Evolutionary conservation across 495 filamentous ascomycete genomes (phyloP), one percentile per base, ranked within the genome.

Genomic region (Aspergillus kassunensis): DNA sequence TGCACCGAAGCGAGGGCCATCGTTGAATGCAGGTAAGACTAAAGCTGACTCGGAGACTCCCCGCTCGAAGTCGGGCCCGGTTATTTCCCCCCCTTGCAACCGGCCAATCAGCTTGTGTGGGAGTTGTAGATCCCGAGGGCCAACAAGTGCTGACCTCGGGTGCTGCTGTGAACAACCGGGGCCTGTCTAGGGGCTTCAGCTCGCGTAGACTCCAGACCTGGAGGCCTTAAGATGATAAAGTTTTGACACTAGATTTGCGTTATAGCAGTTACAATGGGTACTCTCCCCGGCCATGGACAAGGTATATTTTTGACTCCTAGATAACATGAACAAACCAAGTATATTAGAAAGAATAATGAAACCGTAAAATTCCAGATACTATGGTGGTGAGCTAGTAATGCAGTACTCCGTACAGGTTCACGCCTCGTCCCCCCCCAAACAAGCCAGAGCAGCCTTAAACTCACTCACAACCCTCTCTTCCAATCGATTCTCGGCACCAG

Each of bases 381-480:
- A n/a, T n/a, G n/a, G n/a, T n/a, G n/a, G n/a, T n/a, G n/a, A n/a
- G n/a, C n/a, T n/a, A n/a, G n/a, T n/a, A n/a, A n/a, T n/a, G n/a
- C n/a, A n/a, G n/a, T n/a, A n/a, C n/a, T n/a, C n/a, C n/a, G n/a
- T n/a, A n/a, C n/a, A n/a, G n/a, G n/a, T n/a, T 69, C 56, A 70
- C 20, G 70, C 67, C 58, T 74, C 71, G 39, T 64, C 63, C 4
- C 66, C 66, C 3, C 65, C 58, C 23, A 77, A 36, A 59, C 72
- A 76, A 19, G 65, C 56, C 46, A 75, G 30, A n/a, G 69, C 57
- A 1, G 68, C 67, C 42, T 63, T 69, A 62, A 95, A 67, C 66
- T 90, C 83, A 41, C 57, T 68, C 15, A 90, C 74, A 13, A 87
- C 76, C 70, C 81, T 86, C 73, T 89, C 86, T 68, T 92, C 89